Conservation (phyloP, 2,329 filamentous ascomycete species). For the Diaporthe sp. region DNA sequence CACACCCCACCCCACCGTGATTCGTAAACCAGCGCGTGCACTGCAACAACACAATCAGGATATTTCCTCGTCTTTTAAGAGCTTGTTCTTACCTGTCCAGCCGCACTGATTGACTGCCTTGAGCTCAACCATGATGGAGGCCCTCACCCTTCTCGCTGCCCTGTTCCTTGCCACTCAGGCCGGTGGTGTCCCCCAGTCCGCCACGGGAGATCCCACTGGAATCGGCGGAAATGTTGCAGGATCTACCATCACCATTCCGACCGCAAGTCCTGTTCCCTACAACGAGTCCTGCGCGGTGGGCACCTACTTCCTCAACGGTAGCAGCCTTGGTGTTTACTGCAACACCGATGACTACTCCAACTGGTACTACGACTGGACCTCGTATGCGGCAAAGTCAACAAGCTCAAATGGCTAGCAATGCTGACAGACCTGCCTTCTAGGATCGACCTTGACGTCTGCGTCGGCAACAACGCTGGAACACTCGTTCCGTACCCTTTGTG, state of each 20-base stretch:
- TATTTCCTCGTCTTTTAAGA: not conserved
- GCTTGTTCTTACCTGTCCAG: not conserved
- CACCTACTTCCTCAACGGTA: slow-evolving; percentile 50
- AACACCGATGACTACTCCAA: slow-evolving; percentile 52
- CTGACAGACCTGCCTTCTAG: slow-evolving; percentile 43
- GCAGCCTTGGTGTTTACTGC: slow-evolving; percentile 56
- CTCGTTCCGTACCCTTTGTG: slow-evolving; percentile 39
- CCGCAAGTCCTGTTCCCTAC: slow-evolving; percentile 23
- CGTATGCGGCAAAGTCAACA: slow-evolving; percentile 45
- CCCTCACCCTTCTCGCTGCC: not conserved
- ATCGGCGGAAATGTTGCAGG: slow-evolving; percentile 27
- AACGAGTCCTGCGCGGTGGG: slow-evolving; percentile 53
- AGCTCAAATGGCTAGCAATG: not conserved
- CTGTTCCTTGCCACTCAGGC: not conserved
- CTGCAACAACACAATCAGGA: not conserved
- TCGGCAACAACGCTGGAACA: slow-evolving; percentile 46
- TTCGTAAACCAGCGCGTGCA: not conserved
- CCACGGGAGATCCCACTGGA: not conserved
- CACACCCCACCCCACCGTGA: too few relatives aligned
- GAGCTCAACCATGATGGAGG: not conserved
- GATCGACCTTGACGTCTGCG: slow-evolving; percentile 53
- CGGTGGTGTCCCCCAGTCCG: not conserved
- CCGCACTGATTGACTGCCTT: not conserved
- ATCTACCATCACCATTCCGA: slow-evolving; percentile 24
- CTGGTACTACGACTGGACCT: slow-evolving; percentile 57